These are phyloP conservation scores for Mycena maculata DNA, from an alignment of 768 basidiomycete genomes.

Conservation along the genomic window DNA sequence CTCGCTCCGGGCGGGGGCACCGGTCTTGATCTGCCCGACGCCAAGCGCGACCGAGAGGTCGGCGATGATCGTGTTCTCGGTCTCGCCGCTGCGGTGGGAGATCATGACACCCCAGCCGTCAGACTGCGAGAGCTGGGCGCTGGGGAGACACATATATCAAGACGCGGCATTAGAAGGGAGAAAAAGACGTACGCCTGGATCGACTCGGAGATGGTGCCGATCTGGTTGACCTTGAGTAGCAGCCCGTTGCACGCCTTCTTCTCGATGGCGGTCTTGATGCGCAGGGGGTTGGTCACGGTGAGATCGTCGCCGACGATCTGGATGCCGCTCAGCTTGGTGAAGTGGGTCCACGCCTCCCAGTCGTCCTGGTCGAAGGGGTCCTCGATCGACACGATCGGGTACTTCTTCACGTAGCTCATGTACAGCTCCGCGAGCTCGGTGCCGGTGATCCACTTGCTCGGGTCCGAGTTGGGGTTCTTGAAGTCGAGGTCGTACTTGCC, in stretches of 20 bases:
- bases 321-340: slow-evolving; percentile 81
- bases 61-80: slow-evolving; percentile 96
- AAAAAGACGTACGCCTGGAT: slow-evolving; percentile 88
- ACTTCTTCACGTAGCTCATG: slow-evolving; percentile 86
- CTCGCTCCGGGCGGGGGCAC: slow-evolving; percentile 95
- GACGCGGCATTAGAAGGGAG: not conserved
- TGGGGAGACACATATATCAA: slow-evolving; percentile 44
- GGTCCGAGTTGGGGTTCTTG: slow-evolving; percentile 99
- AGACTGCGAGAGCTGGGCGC: slow-evolving; percentile 94
- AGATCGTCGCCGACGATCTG: slow-evolving; percentile 97
- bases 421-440: slow-evolving; percentile 94
- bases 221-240: slow-evolving; percentile 99
- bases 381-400: slow-evolving; percentile 95
- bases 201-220: slow-evolving; percentile 98
- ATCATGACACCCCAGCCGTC: slow-evolving; percentile 99
- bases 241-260: slow-evolving; percentile 99
- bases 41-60: slow-evolving; percentile 95
- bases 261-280: slow-evolving; percentile 99
- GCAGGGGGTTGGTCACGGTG: slow-evolving; percentile 96
- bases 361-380: slow-evolving; percentile 99
- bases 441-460: slow-evolving; percentile 95
- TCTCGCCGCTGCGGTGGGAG: slow-evolving; percentile 98
- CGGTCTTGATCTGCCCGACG: slow-evolving; percentile 97
- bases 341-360: slow-evolving; percentile 97
- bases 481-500: slow-evolving; percentile 99